Base-by-base conservation (phyloP, 768 basidiomycete genomes). In the Melanogaster broomeanus region DNA sequence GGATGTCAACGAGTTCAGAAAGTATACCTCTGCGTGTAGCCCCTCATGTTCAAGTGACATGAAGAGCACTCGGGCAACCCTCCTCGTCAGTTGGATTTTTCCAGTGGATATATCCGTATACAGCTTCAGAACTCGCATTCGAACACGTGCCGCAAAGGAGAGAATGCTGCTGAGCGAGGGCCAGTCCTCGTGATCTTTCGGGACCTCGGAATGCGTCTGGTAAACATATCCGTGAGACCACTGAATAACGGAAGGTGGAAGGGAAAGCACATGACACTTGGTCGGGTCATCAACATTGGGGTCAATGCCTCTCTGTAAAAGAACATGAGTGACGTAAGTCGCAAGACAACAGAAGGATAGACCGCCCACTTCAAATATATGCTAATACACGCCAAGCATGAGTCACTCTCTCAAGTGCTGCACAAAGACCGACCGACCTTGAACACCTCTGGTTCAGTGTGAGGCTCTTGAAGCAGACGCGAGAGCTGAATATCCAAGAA, bases 31-130 rank as follows among this genome's bases (percentile, higher is more conserved):
- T 3, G 80, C 77, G 63, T 98, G 96, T 67, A 91, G 74, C 5
- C 81, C 90, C 65, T 98, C 93, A 60, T 98, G 95, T 69, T 96
- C 93, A 48, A 81, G 83, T 0, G 90, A 88, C 87, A 98, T 93
- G 72, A 87, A 93, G 15, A 98, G 72, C 3, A 93, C 88, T 41
- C 95, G 78, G 4, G 79, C 90, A 7, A 87, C 68, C 63, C 80
- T 85, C 44, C 88, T 80, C 3, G 83, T 85, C 59, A 92, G 60
- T 2, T 49, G 59, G 12, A 73, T 48, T 51, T 73, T 70, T 58
- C 73, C 79, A 46, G 81, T 76, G 33, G 76, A 77, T 56, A 94
- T 69, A 51, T 88, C 80, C n/a, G 77, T 76, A 68, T 97, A 98
- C 21, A 98, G 66, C 19, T 76, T 75, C 42, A 77, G 59, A 4